Conservation (phyloP, 768 basidiomycete species). For the Boletus tylopilopsis region DNA sequence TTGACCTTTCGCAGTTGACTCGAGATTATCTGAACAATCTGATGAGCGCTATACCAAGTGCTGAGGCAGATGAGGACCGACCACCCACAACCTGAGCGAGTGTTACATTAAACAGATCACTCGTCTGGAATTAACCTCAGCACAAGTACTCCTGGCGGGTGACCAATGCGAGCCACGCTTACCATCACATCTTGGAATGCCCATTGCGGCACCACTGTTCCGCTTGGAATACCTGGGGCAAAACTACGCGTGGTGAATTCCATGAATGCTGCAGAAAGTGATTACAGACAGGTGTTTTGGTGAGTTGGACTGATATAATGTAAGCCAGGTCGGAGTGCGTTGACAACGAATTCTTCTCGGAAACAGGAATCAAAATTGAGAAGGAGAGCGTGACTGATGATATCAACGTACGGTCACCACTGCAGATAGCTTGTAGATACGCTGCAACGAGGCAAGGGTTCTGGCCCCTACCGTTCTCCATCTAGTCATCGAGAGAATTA, state of each 20-base stretch:
- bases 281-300: too few species aligned
- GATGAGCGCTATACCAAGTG: too few species aligned
- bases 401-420: conserved; percentile 40
- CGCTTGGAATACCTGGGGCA: conserved; percentile 42
- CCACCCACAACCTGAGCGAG: neutral
- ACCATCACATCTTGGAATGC: conserved; percentile 56
- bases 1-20: neutral
- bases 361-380: too few species aligned
- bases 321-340: conserved; percentile 47
- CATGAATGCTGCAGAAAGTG: neutral
- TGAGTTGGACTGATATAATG: too few species aligned
- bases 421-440: conserved; percentile 41
- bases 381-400: too few species aligned
- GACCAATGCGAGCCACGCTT: conserved; percentile 13
- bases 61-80: too few species aligned
- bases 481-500: conserved; percentile 11
- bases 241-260: conserved; percentile 33
- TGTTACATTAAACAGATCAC: neutral
- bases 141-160: neutral
- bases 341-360: too few species aligned
- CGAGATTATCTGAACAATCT: neutral
- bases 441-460: too few species aligned
- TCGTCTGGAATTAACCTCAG: conserved; percentile 22
- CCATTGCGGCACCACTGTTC: conserved; percentile 55
- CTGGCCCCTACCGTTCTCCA: conserved; percentile 42